Percentiles rank a stretch among this genome's conserved stretches.
phyloP scores from a whole-genome alignment of 257 asterid species.

The Solanum peruvianum region DNA sequence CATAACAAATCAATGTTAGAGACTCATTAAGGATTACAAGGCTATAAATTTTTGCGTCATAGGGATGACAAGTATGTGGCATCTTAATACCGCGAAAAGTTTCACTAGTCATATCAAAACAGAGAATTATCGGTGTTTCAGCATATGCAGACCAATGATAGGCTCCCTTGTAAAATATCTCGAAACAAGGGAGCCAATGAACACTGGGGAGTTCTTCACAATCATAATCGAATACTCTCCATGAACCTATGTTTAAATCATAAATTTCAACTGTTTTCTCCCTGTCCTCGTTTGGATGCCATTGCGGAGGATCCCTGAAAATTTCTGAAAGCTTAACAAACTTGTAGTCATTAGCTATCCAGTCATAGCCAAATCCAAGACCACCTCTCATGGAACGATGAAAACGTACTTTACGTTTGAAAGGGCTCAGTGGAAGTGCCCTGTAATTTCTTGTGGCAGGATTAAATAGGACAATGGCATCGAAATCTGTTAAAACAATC shows the following conservation, averaged over 20 bases:
- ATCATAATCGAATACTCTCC: not conserved
- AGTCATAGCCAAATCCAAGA: not conserved
- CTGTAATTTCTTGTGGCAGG: not conserved
- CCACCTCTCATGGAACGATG: not conserved
- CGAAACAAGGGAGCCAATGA: not conserved
- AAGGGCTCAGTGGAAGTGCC: not conserved
- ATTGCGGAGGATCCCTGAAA: not conserved
- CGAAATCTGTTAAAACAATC: not conserved
- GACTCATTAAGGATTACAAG: not conserved
- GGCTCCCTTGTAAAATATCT: not conserved
- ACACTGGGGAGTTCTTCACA: not conserved
- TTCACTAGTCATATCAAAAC: not conserved
- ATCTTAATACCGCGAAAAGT: not conserved
- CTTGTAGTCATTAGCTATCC: not conserved
- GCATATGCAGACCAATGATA: not conserved
- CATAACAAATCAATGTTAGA: not conserved
- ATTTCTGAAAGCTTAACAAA: not conserved
- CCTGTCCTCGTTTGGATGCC: not conserved
- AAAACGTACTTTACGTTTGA: not conserved
- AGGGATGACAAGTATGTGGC: not conserved
- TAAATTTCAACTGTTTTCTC: not conserved
- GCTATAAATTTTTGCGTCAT: not conserved
- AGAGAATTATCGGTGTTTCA: not conserved
- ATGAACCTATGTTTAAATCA: not conserved
- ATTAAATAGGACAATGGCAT: not conserved